Percentiles rank a stretch among this genome's conserved stretches.
Conservation (phyloP, 2,329 filamentous ascomycete genomes). For the Daldinia sp. region DNA sequence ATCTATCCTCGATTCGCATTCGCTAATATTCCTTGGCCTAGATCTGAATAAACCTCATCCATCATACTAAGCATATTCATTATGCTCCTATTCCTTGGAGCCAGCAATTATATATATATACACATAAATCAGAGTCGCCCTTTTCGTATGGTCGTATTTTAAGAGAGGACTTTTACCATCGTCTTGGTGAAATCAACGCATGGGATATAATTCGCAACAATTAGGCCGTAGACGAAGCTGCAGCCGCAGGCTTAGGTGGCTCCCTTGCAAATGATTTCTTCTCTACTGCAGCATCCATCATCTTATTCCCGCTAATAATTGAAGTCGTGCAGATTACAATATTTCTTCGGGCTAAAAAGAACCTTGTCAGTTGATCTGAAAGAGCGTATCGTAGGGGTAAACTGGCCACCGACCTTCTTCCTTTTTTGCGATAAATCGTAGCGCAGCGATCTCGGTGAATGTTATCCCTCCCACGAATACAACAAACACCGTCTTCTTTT, state of each 20-base stretch:
- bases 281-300: slow-evolving; percentile 89
- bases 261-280: slow-evolving; percentile 70
- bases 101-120: slow-evolving; percentile 33
- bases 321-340: slow-evolving; percentile 94
- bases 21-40: slow-evolving; percentile 28
- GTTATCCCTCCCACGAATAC: slow-evolving; percentile 98
- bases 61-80: slow-evolving; percentile 13
- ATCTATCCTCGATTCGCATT: slow-evolving; percentile 23
- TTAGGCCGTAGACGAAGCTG: slow-evolving; percentile 31
- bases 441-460: slow-evolving; percentile 93
- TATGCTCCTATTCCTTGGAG: slow-evolving; percentile 11
- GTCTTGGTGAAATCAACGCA: not conserved
- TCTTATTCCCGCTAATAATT: slow-evolving; percentile 87
- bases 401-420: slow-evolving; percentile 71
- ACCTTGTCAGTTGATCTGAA: slow-evolving; percentile 34
- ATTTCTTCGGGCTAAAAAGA: slow-evolving; percentile 72
- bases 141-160: not conserved
- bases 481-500: slow-evolving; percentile 90
- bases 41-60: slow-evolving; percentile 15
- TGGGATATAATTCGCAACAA: slow-evolving; percentile 17
- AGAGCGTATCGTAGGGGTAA: slow-evolving; percentile 15
- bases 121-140: slow-evolving; percentile 11
- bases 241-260: slow-evolving; percentile 35
- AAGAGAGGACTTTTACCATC: not conserved
- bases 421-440: slow-evolving; percentile 89